These are phyloP conservation scores for Candida buenavistaensis DNA, from an alignment of 1,139 yeast genomes.

Conservation along the genomic window DNA sequence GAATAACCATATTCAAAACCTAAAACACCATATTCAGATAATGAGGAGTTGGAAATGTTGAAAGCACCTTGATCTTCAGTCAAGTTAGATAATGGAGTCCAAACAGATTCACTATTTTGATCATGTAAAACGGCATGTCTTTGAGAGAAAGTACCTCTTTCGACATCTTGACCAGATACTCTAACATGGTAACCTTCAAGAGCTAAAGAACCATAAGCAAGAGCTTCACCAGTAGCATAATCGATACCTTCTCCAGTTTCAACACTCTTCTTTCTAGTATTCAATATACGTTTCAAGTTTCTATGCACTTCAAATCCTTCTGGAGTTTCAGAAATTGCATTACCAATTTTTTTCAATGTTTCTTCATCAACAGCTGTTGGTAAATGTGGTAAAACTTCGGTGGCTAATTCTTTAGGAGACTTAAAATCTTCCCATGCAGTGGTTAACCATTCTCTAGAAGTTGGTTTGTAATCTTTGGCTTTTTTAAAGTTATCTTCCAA, in stretches of 20 bases:
- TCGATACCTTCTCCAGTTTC: constrained; percentile 93
- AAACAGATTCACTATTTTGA: constrained; percentile 79
- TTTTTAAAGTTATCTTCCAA: constrained; percentile 87
- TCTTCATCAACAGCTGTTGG: constrained; percentile 88
- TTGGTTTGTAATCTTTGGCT: constrained; percentile 88
- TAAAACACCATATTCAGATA: constrained; percentile 98
- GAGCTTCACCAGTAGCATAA: constrained; percentile 94
- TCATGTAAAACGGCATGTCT: constrained; percentile 99
- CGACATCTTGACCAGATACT: constrained; percentile 99
- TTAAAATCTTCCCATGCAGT: constrained; percentile 99
- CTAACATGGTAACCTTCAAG: constrained; percentile 96
- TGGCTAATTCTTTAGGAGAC: constrained; percentile 95
- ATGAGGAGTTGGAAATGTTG: constrained; percentile 90
- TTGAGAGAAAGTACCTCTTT: constrained; percentile 99
- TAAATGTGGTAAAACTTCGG: constrained; percentile 91
- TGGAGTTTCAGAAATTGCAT: constrained; percentile 79
- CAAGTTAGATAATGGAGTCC: constrained; percentile 82
- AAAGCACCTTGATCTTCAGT: constrained; percentile 84
- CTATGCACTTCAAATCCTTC: constrained; percentile 88
- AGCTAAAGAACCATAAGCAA: constrained; percentile 91
- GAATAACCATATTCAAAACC: constrained; percentile 99
- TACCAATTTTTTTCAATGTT: constrained; percentile 76
- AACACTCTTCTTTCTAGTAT: constrained; percentile 81
- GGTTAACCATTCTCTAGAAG: constrained; percentile 96
- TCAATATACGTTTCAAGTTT: constrained; percentile 92